Evolutionary conservation across 2,329 filamentous ascomycete species (phyloP).

Genomic region (Madurella fahalii): DNA sequence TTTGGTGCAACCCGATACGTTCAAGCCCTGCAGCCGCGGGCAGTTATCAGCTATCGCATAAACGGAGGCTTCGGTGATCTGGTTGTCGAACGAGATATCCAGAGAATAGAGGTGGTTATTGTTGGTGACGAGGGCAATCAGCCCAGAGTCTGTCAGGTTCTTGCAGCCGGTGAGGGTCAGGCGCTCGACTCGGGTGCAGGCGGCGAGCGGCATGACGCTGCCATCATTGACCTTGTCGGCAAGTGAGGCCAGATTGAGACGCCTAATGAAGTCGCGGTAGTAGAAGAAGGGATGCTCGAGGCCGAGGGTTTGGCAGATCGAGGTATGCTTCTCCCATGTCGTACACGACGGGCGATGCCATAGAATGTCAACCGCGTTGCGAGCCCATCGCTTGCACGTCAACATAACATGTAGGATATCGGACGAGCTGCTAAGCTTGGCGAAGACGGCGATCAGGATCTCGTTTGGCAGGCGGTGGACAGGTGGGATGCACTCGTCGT

Average conservation of each 20-base stretch:
- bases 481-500: slow-evolving; percentile 68
- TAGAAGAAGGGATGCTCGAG: slow-evolving; percentile 74
- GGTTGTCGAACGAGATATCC: slow-evolving; percentile 81
- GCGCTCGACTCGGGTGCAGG: slow-evolving; percentile 88
- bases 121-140: slow-evolving; percentile 73
- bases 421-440: slow-evolving; percentile 68
- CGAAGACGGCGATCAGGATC: slow-evolving; percentile 88
- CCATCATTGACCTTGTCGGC: slow-evolving; percentile 78
- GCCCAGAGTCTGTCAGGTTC: slow-evolving; percentile 75
- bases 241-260: slow-evolving; percentile 82
- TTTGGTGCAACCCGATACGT: slow-evolving; percentile 80
- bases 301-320: slow-evolving; percentile 74
- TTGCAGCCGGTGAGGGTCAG: slow-evolving; percentile 88
- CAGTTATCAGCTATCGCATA: slow-evolving; percentile 76
- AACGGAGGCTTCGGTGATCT: slow-evolving; percentile 80
- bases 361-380: slow-evolving; percentile 85
- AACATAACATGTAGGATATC: slow-evolving; percentile 88
- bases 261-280: slow-evolving; percentile 86
- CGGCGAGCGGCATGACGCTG: slow-evolving; percentile 73
- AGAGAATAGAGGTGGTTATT: slow-evolving; percentile 81
- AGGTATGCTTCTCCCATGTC: slow-evolving; percentile 75
- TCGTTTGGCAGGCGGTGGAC: slow-evolving; percentile 86
- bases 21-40: slow-evolving; percentile 80
- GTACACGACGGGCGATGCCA: slow-evolving; percentile 94
- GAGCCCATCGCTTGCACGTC: slow-evolving; percentile 90